These are phyloP conservation scores for Trametes gibbosa DNA, from an alignment of 768 basidiomycete genomes.

Conservation along the genomic window DNA sequence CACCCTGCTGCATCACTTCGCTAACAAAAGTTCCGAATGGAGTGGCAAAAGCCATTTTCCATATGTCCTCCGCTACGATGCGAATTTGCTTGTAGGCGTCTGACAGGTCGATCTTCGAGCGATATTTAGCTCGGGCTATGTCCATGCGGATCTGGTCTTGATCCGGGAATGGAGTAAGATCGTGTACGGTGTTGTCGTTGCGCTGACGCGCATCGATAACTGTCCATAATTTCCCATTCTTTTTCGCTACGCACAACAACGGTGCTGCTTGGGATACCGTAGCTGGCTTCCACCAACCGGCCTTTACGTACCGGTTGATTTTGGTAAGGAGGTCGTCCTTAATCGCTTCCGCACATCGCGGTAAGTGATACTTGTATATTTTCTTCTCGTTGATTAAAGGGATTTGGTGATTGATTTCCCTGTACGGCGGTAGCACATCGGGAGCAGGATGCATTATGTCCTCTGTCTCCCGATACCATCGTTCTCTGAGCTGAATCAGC, in stretches of 20 bases:
- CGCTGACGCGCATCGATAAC: conserved; percentile 34
- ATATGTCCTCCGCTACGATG: conserved; percentile 29
- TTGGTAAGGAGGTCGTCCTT: no score
- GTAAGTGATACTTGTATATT: conserved; percentile 30
- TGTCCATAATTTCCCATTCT: conserved; percentile 32
- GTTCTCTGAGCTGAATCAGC: no score
- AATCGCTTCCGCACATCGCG: conserved; percentile 28
- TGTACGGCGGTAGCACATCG: no score
- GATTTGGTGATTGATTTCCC: conserved; percentile 21
- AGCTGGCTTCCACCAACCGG: conserved; percentile 33
- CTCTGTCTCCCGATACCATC: no score
- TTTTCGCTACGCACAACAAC: conserved; percentile 34
- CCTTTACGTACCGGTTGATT: no score
- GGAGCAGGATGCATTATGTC: no score
- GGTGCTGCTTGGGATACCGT: conserved; percentile 28
- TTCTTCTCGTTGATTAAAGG: conserved; percentile 35
- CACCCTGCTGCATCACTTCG: no score
- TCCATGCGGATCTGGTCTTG: no score
- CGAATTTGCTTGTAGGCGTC: conserved; percentile 44
- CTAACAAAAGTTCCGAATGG: conserved; percentile 13
- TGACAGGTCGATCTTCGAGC: conserved; percentile 39
- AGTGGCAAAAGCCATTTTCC: conserved; percentile 22
- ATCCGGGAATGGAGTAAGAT: no score
- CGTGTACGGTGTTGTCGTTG: conserved; percentile 40
- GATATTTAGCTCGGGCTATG: no score